A percentile compares a stretch with the other conserved stretches of the same genome.
Evolutionary conservation across 345 rosid species (phyloP).

Genomic region (Excoecaria agallocha): DNA sequence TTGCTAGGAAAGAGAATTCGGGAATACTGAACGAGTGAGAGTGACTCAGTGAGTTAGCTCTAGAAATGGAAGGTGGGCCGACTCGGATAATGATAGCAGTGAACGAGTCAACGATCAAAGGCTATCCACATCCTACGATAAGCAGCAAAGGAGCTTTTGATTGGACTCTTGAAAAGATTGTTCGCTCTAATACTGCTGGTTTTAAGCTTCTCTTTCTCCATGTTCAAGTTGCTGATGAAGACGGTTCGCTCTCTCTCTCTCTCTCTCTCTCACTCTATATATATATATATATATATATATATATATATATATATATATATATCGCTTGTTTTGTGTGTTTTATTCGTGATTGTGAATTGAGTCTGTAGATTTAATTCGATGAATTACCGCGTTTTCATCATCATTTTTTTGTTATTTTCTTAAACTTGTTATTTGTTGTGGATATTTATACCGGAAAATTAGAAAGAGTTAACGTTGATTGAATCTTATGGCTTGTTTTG

Average conservation of each 20-base stretch:
- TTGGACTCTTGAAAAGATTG: slow-evolving; percentile 86
- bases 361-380: neutral
- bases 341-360: neutral
- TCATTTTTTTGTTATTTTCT: neutral
- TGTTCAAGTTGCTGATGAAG: slow-evolving; percentile 94
- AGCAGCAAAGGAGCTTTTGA: slow-evolving; percentile 91
- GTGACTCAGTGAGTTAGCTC: neutral
- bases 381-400: neutral
- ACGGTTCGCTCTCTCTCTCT: slow-evolving; percentile 48
- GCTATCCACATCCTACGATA: slow-evolving; percentile 90
- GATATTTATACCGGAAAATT: neutral
- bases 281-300: too few species aligned
- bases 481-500: neutral
- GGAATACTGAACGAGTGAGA: neutral
- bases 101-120: slow-evolving; percentile 85
- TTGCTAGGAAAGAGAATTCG: neutral
- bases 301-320: too few species aligned
- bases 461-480: neutral
- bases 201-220: slow-evolving; percentile 92
- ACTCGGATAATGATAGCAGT: slow-evolving; percentile 81
- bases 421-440: neutral
- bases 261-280: slow-evolving; percentile 17
- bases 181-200: slow-evolving; percentile 66
- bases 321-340: neutral
- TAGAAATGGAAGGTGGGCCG: slow-evolving; percentile 40